phyloP scores from a whole-genome alignment of 2,329 filamentous ascomycete genomes.

The Diplodia mutila region DNA sequence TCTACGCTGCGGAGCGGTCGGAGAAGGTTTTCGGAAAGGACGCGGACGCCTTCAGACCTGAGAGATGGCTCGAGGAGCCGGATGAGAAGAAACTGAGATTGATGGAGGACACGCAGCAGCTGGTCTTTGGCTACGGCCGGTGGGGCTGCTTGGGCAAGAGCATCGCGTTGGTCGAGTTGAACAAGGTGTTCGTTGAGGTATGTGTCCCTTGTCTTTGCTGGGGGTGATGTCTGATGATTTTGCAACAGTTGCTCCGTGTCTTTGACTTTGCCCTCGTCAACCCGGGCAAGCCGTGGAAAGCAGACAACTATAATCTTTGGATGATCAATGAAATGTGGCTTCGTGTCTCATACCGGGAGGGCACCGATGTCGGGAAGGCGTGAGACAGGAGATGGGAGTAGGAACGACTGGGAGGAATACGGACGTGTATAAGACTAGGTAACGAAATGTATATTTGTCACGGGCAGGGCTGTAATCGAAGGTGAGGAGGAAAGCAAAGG shows the following conservation, averaged over 20 bases:
- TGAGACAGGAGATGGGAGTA: not conserved
- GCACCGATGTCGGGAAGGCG: not conserved
- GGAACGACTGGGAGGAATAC: too few species aligned
- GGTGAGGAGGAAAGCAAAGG: too few species aligned
- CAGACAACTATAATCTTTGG: conserved; percentile 32
- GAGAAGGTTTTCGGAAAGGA: conserved; percentile 46
- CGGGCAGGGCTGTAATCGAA: too few species aligned
- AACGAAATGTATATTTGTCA: too few species aligned
- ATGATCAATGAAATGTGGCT: conserved; percentile 29
- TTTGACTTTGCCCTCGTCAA: conserved; percentile 39
- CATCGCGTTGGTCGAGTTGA: conserved; percentile 43
- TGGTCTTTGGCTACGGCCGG: conserved; percentile 43
- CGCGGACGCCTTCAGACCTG: conserved; percentile 52
- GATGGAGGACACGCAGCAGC: conserved; percentile 40
- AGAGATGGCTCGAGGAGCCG: conserved; percentile 50
- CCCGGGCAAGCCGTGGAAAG: conserved; percentile 35
- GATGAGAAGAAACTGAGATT: conserved; percentile 41
- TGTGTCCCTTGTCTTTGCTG: not conserved
- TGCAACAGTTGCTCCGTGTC: conserved; percentile 31
- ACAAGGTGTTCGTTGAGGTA: conserved; percentile 50
- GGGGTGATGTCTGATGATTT: not conserved
- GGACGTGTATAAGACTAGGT: too few species aligned
- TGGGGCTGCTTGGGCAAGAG: conserved; percentile 41
- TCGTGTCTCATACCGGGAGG: conserved; percentile 8
- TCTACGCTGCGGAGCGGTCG: conserved; percentile 37